Percentiles rank a stretch among this genome's conserved stretches.
Evolutionary conservation across 2,329 filamentous ascomycete species (phyloP).

Genomic region (Trichoderma sp.): DNA sequence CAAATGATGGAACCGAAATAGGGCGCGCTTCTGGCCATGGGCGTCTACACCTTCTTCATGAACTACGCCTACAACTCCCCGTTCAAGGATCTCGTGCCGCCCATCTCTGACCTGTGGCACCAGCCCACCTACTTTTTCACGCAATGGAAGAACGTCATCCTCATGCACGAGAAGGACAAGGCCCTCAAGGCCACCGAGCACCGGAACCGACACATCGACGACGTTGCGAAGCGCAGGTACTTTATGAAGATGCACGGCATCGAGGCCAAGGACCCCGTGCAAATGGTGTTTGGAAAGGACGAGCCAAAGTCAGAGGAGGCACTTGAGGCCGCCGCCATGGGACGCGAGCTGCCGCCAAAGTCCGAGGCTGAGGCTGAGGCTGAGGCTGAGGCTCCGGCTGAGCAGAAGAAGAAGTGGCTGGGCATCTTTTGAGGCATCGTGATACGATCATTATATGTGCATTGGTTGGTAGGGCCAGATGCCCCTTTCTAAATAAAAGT

Average conservation of each 20-base stretch:
- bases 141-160: constrained; percentile 68
- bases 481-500: not conserved
- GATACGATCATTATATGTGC: constrained; percentile 11
- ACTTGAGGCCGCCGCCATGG: constrained; percentile 36
- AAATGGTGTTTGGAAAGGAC: constrained; percentile 41
- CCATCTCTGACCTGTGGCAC: constrained; percentile 62
- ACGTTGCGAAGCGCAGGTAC: constrained; percentile 80
- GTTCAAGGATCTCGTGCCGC: constrained; percentile 74
- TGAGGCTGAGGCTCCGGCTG: constrained; percentile 27
- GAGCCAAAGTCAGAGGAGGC: constrained; percentile 37
- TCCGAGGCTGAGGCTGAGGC: too few species aligned
- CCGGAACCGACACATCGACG: constrained; percentile 71
- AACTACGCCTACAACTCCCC: constrained; percentile 79
- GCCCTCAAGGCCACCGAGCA: constrained; percentile 66
- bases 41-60: constrained; percentile 67
- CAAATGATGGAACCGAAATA: constrained; percentile 27
- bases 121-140: constrained; percentile 67
- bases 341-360: constrained; percentile 34
- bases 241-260: constrained; percentile 85
- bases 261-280: constrained; percentile 58
- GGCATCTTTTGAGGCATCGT: constrained; percentile 64
- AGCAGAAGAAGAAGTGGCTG: constrained; percentile 69
- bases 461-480: not conserved
- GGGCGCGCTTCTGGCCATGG: constrained; percentile 67
- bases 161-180: constrained; percentile 71